These are phyloP conservation scores for Jatropha multifida DNA, from an alignment of 441 rosid species.

Conservation along the genomic window DNA sequence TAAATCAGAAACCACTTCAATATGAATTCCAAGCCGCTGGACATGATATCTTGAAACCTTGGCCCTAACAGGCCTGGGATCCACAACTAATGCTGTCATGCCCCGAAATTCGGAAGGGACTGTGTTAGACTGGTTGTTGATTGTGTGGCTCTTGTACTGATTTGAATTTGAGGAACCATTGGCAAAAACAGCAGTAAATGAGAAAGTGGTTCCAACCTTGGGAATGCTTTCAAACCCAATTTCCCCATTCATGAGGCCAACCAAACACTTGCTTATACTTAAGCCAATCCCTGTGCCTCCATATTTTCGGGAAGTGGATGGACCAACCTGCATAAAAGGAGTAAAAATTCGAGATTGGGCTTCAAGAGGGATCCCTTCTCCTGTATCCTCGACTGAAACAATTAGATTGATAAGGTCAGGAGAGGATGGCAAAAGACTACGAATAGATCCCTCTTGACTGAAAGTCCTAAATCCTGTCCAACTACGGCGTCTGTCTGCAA, in stretches of 20 bases:
- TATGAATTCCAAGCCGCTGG: conserved; percentile 71
- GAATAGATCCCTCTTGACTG: conserved; percentile 40
- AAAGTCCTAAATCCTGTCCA: conserved; percentile 67
- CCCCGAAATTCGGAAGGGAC: conserved; percentile 54
- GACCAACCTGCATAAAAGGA: conserved; percentile 90
- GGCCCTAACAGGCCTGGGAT: conserved; percentile 63
- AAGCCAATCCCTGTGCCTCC: conserved; percentile 98
- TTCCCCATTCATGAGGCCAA: conserved; percentile 83
- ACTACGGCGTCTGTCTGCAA: conserved; percentile 62
- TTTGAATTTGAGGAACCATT: conserved; percentile 42
- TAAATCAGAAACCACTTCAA: conserved; percentile 56
- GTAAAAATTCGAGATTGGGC: conserved; percentile 91
- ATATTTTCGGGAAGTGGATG: conserved; percentile 78
- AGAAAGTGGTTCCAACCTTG: conserved; percentile 75
- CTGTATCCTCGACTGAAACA: conserved; percentile 93
- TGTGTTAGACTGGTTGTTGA: conserved; percentile 37
- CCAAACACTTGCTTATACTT: conserved; percentile 92
- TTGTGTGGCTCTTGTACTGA: conserved; percentile 46
- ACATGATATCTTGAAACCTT: conserved; percentile 75
- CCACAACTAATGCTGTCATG: conserved; percentile 74
- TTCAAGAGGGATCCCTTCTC: conserved; percentile 81
- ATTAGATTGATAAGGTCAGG: conserved; percentile 54
- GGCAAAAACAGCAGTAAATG: conserved; percentile 76
- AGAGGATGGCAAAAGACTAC: conserved; percentile 32
- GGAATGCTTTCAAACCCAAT: conserved; percentile 82